Evolutionary conservation across 352 stramenopile species (phyloP).

Genomic region (Aphanomyces euteiches): DNA sequence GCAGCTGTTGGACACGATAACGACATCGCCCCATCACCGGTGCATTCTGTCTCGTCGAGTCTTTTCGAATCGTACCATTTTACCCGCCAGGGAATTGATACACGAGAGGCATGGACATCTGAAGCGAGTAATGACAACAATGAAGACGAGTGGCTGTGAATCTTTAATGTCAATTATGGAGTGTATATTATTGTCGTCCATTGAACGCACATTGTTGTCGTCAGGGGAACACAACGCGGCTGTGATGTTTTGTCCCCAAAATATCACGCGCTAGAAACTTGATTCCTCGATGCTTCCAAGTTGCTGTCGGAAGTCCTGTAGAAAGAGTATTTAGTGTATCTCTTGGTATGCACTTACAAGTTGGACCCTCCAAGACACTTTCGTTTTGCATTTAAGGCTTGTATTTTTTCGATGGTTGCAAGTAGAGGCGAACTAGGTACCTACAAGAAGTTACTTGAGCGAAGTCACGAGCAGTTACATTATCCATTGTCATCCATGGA

Average conservation of each 20-base stretch:
- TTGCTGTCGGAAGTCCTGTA: neutral
- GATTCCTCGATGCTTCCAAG: neutral
- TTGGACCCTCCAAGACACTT: neutral
- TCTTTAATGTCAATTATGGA: neutral
- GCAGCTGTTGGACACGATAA: no score
- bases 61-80: slow-evolving; percentile 16
- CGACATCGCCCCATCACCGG: neutral
- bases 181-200: neutral
- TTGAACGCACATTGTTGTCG: no score
- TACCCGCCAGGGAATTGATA: neutral
- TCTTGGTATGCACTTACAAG: no score
- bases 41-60: slow-evolving; percentile 6
- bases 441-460: neutral
- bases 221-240: no score
- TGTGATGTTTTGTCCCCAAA: neutral
- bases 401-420: neutral
- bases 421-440: neutral
- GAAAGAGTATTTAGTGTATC: neutral
- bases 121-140: neutral
- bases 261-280: neutral
- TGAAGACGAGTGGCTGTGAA: slow-evolving; percentile 13
- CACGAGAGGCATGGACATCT: slow-evolving; percentile 1
- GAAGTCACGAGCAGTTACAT: neutral
- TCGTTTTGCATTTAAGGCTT: neutral
- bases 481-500: slow-evolving; percentile 35